These are phyloP conservation scores for Clavulina sp. DNA, from an alignment of 768 basidiomycete genomes.

Conservation along the genomic window DNA sequence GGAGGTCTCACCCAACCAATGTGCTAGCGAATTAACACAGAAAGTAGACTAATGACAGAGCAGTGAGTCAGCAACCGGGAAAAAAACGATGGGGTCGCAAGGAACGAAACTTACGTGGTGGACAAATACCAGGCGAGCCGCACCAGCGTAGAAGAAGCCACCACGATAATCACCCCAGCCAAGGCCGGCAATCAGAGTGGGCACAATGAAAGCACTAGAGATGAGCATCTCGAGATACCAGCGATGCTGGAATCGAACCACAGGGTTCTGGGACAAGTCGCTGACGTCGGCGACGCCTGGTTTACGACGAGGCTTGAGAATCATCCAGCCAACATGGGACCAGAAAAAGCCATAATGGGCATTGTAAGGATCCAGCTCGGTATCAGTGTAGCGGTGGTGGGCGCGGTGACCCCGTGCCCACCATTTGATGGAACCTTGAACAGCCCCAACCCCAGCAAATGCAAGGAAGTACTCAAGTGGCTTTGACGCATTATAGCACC, in stretches of 20 bases:
- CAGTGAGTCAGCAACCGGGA: not conserved
- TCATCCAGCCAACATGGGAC: slow-evolving; percentile 87
- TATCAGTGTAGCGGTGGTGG: slow-evolving; percentile 93
- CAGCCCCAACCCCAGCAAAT: slow-evolving; percentile 73
- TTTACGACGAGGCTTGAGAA: slow-evolving; percentile 74
- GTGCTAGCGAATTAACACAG: slow-evolving; percentile 91
- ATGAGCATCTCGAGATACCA: slow-evolving; percentile 58
- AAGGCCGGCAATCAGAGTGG: slow-evolving; percentile 60
- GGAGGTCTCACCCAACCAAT: slow-evolving; percentile 85
- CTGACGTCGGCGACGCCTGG: slow-evolving; percentile 83
- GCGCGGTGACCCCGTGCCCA: slow-evolving; percentile 97
- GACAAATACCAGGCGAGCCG: slow-evolving; percentile 64
- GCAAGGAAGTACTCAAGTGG: slow-evolving; percentile 78
- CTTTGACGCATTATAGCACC: slow-evolving; percentile 79
- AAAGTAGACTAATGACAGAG: slow-evolving; percentile 64
- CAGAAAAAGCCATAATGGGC: slow-evolving; percentile 77
- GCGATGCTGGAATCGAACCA: slow-evolving; percentile 78
- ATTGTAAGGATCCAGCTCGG: slow-evolving; percentile 89
- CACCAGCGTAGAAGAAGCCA: slow-evolving; percentile 72
- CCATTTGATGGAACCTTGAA: slow-evolving; percentile 96
- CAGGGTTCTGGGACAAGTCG: slow-evolving; percentile 60
- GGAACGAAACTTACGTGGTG: slow-evolving; percentile 49
- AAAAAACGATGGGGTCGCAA: too few relatives aligned
- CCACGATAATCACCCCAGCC: slow-evolving; percentile 76
- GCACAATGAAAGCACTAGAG: slow-evolving; percentile 51